Evolutionary conservation across 1,284 basidiomycete genomes (phyloP), one percentile per base, ranked within the genome.

Genomic region (Ustilago sp.): DNA sequence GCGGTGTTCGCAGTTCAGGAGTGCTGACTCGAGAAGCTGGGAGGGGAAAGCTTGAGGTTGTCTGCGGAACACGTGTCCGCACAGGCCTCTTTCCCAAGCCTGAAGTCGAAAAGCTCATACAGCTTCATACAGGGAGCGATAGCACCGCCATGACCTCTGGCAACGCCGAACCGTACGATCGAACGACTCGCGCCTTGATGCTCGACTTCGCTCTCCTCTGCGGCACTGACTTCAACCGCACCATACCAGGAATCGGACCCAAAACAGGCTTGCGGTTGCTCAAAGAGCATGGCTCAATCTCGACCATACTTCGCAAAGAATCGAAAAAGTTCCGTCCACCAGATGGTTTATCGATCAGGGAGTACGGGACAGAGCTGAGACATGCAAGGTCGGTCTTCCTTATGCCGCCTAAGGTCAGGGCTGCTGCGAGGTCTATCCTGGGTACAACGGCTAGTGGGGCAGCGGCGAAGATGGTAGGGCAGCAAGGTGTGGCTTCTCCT

Each of bases 181-280:
- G 51, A 31, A 31, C 66, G 36, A 71, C 71, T 11, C 63, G 67
- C 8, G 51, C 63, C 0, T 43, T 70, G 56, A 76, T 85, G 73
- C 59, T 83, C 43, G 82, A 85, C 56, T 83, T 84, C 58, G 83
- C 84, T 9, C 70, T 85, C 35, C 73, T 85, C 11, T 83, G 82
- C 56, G 84, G 84, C n/a, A 85, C 84, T 12, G 84, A 85, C 55
- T 85, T 83, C 59, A 85, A 85, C 63, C 73, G 81, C 34, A 84
- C 84, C 9, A 52, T 85, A 3, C 80, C 83, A 0, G 79, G 81
- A 0, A 77, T 85, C 11, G 83, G 80, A 11, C 69, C 77, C 6
- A 69, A 68, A n/a, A 78, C 68, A 17, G 82, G 76, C 1, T 53
- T 80, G 0, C 64, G 61, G 8, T 57, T 83, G 52, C 71, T 83